Conservation (phyloP, 2,329 filamentous ascomycete species). For the Fusarium neocosmosporiellum region DNA sequence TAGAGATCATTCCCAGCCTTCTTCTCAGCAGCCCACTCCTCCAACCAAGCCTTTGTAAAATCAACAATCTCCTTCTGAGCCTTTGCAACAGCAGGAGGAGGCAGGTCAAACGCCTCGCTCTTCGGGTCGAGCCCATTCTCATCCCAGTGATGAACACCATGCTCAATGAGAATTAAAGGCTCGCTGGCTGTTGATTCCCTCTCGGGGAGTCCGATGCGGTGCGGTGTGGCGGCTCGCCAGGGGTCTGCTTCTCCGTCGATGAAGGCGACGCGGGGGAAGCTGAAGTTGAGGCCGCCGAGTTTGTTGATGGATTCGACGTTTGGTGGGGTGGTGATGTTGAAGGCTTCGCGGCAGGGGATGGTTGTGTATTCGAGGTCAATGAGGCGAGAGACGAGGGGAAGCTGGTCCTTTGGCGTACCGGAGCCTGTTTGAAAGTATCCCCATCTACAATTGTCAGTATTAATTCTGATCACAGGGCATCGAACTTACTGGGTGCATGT, state of each 20-base stretch:
- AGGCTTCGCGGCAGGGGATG: slow-evolving; percentile 72
- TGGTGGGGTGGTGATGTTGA: slow-evolving; percentile 74
- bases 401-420: slow-evolving; percentile 70
- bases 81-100: slow-evolving; percentile 67
- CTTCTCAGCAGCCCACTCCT: slow-evolving; percentile 61
- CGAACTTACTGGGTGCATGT: slow-evolving; percentile 63
- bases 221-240: slow-evolving; percentile 80
- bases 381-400: slow-evolving; percentile 78
- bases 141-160: slow-evolving; percentile 87
- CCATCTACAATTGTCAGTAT: slow-evolving; percentile 65
- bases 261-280: slow-evolving; percentile 78
- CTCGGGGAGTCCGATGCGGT: slow-evolving; percentile 69
- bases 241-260: slow-evolving; percentile 84
- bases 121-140: slow-evolving; percentile 71
- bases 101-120: slow-evolving; percentile 69
- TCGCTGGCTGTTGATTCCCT: slow-evolving; percentile 71
- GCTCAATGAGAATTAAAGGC: slow-evolving; percentile 78
- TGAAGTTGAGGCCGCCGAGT: slow-evolving; percentile 78
- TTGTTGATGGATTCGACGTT: slow-evolving; percentile 77
- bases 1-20: slow-evolving; percentile 16
- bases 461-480: background rate
- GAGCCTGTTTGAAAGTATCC: slow-evolving; percentile 82
- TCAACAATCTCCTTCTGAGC: slow-evolving; percentile 68
- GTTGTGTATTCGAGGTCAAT: slow-evolving; percentile 72
- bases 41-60: slow-evolving; percentile 76